Conservation (phyloP, 208 protist species). For the Wallacemonas collosoma region DNA sequence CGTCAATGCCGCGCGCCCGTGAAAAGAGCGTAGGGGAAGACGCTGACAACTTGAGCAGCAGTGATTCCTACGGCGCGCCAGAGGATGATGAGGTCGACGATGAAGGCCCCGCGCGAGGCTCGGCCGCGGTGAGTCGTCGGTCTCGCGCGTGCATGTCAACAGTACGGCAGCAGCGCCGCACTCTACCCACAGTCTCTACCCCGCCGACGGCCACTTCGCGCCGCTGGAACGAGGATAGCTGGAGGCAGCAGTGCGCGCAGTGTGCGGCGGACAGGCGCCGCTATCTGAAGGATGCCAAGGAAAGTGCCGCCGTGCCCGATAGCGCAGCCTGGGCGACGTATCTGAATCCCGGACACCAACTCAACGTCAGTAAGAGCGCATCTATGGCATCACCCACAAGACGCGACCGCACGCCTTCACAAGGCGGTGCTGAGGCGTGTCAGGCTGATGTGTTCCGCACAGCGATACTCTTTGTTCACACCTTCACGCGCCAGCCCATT, state of each 20-base stretch:
- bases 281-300: background rate
- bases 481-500: constrained; percentile 13
- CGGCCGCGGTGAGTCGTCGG: background rate
- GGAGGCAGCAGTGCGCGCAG: constrained; percentile 2
- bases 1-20: too few relatives aligned
- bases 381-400: background rate
- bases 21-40: background rate
- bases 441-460: background rate
- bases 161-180: constrained; percentile 5
- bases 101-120: constrained; percentile 10
- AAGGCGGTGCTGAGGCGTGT: background rate
- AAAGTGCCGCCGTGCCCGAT: background rate
- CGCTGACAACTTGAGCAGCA: background rate
- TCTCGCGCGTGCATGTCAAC: background rate
- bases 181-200: background rate
- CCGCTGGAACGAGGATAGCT: background rate
- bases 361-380: too few relatives aligned
- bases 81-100: constrained; percentile 8
- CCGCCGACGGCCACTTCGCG: background rate
- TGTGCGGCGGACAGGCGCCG: background rate
- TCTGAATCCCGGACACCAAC: background rate
- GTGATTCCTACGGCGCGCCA: background rate
- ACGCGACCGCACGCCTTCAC: background rate
- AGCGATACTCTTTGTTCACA: constrained; percentile 7
- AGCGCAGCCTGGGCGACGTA: too few relatives aligned